phyloP scores from a whole-genome alignment of 202 grass and related monocot species.

The Setaria italica region DNA sequence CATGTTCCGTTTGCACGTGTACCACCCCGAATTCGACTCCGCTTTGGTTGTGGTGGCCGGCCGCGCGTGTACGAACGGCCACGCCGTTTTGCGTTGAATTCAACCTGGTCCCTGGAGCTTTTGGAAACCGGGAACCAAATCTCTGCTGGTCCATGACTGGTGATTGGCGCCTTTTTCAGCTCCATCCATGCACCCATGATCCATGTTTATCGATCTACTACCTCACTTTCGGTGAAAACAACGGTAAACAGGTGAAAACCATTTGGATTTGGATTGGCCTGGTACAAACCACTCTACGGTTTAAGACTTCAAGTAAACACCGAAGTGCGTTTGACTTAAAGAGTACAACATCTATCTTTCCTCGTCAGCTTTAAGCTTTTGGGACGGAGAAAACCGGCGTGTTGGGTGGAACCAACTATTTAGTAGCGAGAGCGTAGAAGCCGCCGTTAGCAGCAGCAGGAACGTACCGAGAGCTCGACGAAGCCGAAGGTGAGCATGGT shows the following conservation, averaged over 20 bases:
- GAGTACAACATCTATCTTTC: neutral
- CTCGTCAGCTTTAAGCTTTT: neutral
- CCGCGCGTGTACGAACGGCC: neutral
- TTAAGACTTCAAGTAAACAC: neutral
- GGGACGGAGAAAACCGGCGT: too few species aligned
- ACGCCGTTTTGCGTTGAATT: slow-evolving; percentile 47
- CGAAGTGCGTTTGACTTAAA: neutral
- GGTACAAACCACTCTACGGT: neutral
- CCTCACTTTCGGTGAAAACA: slow-evolving; percentile 30
- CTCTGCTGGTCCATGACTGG: slow-evolving; percentile 44
- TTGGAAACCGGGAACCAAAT: slow-evolving; percentile 29
- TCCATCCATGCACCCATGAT: slow-evolving; percentile 11
- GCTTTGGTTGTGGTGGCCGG: slow-evolving; percentile 22
- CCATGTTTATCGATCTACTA: neutral
- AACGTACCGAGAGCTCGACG: slow-evolving; percentile 88
- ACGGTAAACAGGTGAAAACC: slow-evolving; percentile 26
- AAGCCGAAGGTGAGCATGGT: slow-evolving; percentile 97
- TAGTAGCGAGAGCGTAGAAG: too few species aligned
- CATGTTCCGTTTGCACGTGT: slow-evolving; percentile 34
- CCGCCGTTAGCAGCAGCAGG: too few species aligned
- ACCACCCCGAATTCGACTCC: neutral
- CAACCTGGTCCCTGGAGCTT: slow-evolving; percentile 44
- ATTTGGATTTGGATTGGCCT: neutral
- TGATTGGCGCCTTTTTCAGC: slow-evolving; percentile 48
- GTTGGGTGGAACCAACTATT: too few species aligned